Evolutionary conservation across 1,139 yeast genomes (phyloP).

Genomic region (Blastobotrys arbuscula): DNA sequence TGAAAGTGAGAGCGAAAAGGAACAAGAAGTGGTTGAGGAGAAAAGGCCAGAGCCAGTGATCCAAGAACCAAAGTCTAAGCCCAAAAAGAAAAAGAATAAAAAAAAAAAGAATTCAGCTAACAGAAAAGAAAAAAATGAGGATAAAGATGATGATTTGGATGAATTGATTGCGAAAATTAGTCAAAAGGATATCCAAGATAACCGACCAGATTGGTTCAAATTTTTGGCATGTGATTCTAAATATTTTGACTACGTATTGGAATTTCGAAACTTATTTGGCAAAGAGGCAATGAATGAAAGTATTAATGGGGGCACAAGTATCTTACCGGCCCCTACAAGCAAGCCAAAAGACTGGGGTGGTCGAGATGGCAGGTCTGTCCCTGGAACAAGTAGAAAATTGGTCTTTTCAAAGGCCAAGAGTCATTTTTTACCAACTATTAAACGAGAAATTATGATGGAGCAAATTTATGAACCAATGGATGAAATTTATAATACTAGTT

Average conservation of each 20-base stretch:
- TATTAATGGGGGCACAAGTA: constrained; percentile 6
- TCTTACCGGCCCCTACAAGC: constrained; percentile 35
- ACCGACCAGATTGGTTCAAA: constrained; percentile 23
- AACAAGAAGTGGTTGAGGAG: constrained; percentile 17
- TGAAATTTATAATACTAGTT: constrained; percentile 37
- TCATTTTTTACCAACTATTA: constrained; percentile 72
- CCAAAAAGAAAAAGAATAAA: constrained; percentile 16
- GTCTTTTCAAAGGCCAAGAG: constrained; percentile 68
- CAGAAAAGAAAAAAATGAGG: constrained; percentile 17
- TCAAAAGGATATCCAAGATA: constrained; percentile 20
- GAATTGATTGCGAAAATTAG: constrained; percentile 14
- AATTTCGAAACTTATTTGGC: constrained; percentile 63
- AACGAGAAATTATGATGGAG: constrained; percentile 60
- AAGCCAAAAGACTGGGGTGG: constrained; percentile 81
- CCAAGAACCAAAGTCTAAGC: constrained; percentile 20
- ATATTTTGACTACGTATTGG: constrained; percentile 74
- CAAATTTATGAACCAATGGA: constrained; percentile 30
- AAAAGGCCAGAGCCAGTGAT: constrained; percentile 22
- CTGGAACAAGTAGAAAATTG: constrained; percentile 66
- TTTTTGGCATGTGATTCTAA: constrained; percentile 34
- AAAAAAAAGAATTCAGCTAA: constrained; percentile 16
- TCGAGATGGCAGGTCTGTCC: constrained; percentile 62
- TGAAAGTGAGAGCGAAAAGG: constrained; percentile 26
- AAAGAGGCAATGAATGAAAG: constrained; percentile 44
- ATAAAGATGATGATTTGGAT: constrained; percentile 17